Percentiles rank a stretch among this genome's conserved stretches.
These are phyloP conservation scores for Arabidopsis suecica DNA, from an alignment of 345 rosid species.

Conservation along the genomic window DNA sequence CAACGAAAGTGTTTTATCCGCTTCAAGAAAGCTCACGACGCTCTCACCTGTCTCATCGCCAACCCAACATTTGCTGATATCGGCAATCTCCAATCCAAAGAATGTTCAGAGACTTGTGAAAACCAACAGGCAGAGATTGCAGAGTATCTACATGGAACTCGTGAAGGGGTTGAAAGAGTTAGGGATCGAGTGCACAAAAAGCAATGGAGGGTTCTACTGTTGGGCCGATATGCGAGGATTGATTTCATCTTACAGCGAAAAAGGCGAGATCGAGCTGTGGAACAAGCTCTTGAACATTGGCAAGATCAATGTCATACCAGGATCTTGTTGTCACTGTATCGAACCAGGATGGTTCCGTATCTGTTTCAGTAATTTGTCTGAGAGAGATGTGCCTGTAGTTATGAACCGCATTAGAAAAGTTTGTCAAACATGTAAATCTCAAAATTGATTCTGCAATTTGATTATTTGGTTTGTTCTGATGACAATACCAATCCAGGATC, in stretches of 20 bases:
- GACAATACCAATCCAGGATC: background rate
- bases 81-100: slow-evolving; percentile 63
- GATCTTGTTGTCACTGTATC: slow-evolving; percentile 89
- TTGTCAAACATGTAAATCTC: slow-evolving; percentile 67
- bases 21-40: slow-evolving; percentile 66
- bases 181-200: slow-evolving; percentile 64
- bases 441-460: slow-evolving; percentile 50
- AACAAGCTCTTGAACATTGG: slow-evolving; percentile 74
- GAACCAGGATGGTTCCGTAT: slow-evolving; percentile 95
- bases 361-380: slow-evolving; percentile 70
- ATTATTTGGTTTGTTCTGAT: slow-evolving; percentile 26
- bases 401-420: slow-evolving; percentile 66
- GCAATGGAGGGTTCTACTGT: slow-evolving; percentile 79
- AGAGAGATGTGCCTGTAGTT: slow-evolving; percentile 67
- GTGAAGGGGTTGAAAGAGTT: slow-evolving; percentile 65
- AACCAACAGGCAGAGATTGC: slow-evolving; percentile 61
- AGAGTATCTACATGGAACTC: slow-evolving; percentile 45
- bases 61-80: slow-evolving; percentile 62
- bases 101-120: slow-evolving; percentile 55
- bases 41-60: slow-evolving; percentile 81
- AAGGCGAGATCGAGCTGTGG: slow-evolving; percentile 95
- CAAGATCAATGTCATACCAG: slow-evolving; percentile 78
- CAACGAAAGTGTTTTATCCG: slow-evolving; percentile 64
- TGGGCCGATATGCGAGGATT: slow-evolving; percentile 91
- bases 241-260: slow-evolving; percentile 73